Conservation (phyloP, 1,284 basidiomycete species). For the Apiotrichum gracile region DNA sequence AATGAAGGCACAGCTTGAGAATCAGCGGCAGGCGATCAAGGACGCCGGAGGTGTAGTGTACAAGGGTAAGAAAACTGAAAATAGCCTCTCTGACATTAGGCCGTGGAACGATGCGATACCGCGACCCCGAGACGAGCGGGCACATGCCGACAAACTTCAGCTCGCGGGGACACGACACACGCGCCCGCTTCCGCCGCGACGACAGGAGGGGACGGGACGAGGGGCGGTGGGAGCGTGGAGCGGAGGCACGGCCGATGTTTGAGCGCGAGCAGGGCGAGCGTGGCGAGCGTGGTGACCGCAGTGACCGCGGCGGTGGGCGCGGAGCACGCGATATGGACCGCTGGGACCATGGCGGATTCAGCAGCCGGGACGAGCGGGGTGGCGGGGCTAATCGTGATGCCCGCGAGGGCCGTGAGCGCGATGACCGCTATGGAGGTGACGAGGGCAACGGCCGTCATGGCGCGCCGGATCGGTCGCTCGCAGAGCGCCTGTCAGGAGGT, state of each 20-base stretch:
- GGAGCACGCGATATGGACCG: slow-evolving; percentile 29
- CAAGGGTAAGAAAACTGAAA: too few species aligned
- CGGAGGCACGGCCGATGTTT: slow-evolving; percentile 15
- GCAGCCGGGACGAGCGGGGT: slow-evolving; percentile 6
- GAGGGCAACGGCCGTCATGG: too few species aligned
- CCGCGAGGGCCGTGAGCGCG: slow-evolving; percentile 12
- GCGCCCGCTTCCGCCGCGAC: slow-evolving; percentile 10
- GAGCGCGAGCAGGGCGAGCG: slow-evolving; percentile 3
- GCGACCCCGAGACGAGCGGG: slow-evolving; percentile 39
- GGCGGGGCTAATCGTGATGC: slow-evolving; percentile 1
- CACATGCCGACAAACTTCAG: slow-evolving; percentile 27
- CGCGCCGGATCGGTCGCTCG: neutral
- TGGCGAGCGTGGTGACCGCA: slow-evolving; percentile 11
- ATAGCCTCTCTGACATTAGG: too few species aligned
- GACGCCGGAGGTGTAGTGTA: slow-evolving; percentile 39
- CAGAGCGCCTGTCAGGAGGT: slow-evolving; percentile 1
- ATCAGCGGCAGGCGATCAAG: slow-evolving; percentile 25
- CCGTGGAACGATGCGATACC: slow-evolving; percentile 45
- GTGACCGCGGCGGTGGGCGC: slow-evolving; percentile 4
- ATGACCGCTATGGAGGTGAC: neutral
- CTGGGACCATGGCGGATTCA: slow-evolving; percentile 21
- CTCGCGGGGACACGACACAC: slow-evolving; percentile 21
- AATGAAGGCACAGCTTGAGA: slow-evolving; percentile 33
- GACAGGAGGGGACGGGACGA: neutral
- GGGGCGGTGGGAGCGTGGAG: slow-evolving; percentile 20